phyloP scores from a whole-genome alignment of 1,284 basidiomycete genomes.

The Puccinia horiana region DNA sequence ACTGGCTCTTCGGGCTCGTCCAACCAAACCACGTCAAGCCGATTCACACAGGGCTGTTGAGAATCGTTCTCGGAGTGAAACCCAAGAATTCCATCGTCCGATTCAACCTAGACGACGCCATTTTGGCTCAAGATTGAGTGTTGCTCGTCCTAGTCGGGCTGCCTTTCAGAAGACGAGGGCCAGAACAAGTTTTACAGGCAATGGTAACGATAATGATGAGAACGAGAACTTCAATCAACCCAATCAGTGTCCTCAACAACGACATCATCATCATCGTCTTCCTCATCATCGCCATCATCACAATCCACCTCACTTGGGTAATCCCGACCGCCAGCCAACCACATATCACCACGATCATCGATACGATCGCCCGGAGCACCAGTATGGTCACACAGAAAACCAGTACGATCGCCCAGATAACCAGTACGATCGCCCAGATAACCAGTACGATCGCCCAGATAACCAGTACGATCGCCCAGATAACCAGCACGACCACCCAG shows the following conservation, averaged over 20 bases:
- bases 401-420: neutral
- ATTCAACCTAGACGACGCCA: neutral
- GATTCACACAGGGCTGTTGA: neutral
- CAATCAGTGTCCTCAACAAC: neutral
- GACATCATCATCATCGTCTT: neutral
- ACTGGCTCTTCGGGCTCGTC: neutral
- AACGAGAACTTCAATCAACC: slow-evolving; percentile 7
- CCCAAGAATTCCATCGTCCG: neutral
- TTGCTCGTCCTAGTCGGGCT: neutral
- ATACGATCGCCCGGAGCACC: neutral
- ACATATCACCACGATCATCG: neutral
- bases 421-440: neutral
- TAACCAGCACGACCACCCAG: neutral
- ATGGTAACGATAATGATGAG: neutral
- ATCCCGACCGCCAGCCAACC: neutral
- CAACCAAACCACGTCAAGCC: neutral
- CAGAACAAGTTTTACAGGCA: neutral
- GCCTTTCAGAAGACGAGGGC: neutral
- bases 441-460: neutral
- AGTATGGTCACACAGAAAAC: neutral
- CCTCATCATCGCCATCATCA: neutral
- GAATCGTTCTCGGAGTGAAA: neutral
- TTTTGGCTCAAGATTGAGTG: neutral
- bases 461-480: neutral
- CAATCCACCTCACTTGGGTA: neutral